Base-by-base conservation (phyloP, 768 basidiomycete species). In the Russula ochroleuca region DNA sequence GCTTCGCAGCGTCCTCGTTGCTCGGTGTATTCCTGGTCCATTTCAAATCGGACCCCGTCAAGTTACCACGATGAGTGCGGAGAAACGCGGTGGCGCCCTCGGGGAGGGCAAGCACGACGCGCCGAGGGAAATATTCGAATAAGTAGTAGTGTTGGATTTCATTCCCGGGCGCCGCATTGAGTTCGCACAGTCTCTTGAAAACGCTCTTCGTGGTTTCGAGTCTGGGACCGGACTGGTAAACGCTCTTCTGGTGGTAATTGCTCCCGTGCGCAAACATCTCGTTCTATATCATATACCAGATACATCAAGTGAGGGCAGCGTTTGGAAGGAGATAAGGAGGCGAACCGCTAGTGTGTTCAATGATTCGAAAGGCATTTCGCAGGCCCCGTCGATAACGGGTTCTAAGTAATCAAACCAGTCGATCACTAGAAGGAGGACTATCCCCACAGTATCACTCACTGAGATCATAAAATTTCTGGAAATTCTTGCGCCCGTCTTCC, bases 311-410 rank as follows among this genome's bases (percentile, higher is more conserved):
- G 28, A 28, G 28, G 38, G 21, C 3, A 10, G 37, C 9, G 25
- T 37, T 17, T 33, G 14, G 28, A 50, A 41, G 28, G 48, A 4
- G 28, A 5, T 15, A 21, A 31, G 11, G 19, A 28, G 3, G 25
- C 47, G 31, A 41, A 80, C 81, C 70, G 74, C 69, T 3, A 81
- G 47, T 2, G 68, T 53, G 67, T 83, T 83, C n/a, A 83, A 41
- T 41, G 72, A 63, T 62, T 80, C 80, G 61, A 76, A 84, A 2
- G 81, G 81, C 0, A 81, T 73, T 65, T 82, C 82, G n/a, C 72
- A 71, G 8, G 78, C 71, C 13, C 67, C 62, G 67, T 82, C 78
- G 0, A 70, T 70, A n/a, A 79, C 56, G 31, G 81, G 80, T 7
- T 73, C 81, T 82, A 28, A 28, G 28, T 28, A 62, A 5, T 6